A percentile compares a stretch with the other conserved stretches of the same genome.
Conservation (phyloP, 805 yeast genomes). For the Candida odintsovae region DNA sequence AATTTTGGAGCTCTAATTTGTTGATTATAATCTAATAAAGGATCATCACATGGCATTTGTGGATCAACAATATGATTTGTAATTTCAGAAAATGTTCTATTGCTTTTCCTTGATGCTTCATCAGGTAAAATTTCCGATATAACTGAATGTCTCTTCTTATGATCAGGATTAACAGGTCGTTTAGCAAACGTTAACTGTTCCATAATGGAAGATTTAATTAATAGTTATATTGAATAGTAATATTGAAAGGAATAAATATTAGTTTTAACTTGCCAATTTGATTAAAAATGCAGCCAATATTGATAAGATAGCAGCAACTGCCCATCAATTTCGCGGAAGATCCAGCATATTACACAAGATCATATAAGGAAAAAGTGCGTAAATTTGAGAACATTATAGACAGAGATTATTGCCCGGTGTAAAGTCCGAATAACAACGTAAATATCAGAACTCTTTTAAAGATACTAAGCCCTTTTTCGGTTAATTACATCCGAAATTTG, state of each 20-base stretch:
- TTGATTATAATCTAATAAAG: slow-evolving; percentile 22
- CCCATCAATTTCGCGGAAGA: too few species aligned
- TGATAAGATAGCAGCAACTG: not conserved
- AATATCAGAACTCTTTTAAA: too few species aligned
- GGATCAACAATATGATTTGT: slow-evolving; percentile 4
- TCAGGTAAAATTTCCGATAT: slow-evolving; percentile 21
- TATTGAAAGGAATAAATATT: too few species aligned
- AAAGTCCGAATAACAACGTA: too few species aligned
- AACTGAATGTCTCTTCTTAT: slow-evolving; percentile 11
- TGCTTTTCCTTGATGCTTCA: not conserved
- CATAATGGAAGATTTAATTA: not conserved
- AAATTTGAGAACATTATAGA: too few species aligned
- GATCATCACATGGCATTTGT: slow-evolving; percentile 18
- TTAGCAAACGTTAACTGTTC: not conserved
- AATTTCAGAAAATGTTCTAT: slow-evolving; percentile 3
- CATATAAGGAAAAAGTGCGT: not conserved
- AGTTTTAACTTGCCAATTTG: too few species aligned
- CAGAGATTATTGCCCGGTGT: too few species aligned
- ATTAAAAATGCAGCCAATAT: not conserved
- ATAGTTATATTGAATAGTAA: too few species aligned
- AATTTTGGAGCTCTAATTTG: slow-evolving; percentile 26
- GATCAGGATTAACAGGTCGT: not conserved
- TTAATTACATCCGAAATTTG: too few species aligned
- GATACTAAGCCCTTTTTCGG: too few species aligned
- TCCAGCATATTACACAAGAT: too few species aligned